Base-by-base conservation (phyloP, 2,329 filamentous ascomycete species). In the Fusarium begoniae region DNA sequence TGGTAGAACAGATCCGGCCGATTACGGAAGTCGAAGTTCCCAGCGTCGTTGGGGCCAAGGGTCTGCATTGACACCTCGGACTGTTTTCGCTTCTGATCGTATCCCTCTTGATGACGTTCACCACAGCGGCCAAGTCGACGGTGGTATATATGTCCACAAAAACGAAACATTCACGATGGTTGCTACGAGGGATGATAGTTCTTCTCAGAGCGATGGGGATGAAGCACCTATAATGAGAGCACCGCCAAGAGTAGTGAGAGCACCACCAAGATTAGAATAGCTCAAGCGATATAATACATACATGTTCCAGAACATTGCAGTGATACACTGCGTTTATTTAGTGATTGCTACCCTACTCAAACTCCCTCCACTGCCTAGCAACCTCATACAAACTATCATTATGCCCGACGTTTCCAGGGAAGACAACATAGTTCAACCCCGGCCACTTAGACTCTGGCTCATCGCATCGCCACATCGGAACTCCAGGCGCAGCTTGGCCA, bases 391-490 rank as follows among this genome's bases (percentile, higher is more conserved):
- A 32, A 10, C 66, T 70, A 44, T 70, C 53, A 2, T 60, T 60
- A 10, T 70, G 45, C 1, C 67, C 67, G 11, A 70, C 66, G 9
- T 70, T 70, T 30, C 66, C 67, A 1, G 66, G 67, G 7, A 70
- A 70, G 5, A 70, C 66, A 17, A 70, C 66, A 4, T 70, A 70
- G 26, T 70, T 70, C 5, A 70, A 3, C 0, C 67, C 66, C 1
- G 66, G 59, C 80, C 85, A 87, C 56, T 88, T 86, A 24, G 83
- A 85, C 3, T 85, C 85, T 2, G 81, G 79, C 76, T 90, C 88
- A 56, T 89, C 84, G 64, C 88, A 90, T 54, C 86, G 81, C 89
- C 89, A 91, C 2, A 90, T 81, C 1, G 89, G 88, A 14, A 90
- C 87, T 3, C 88, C 89, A 0, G 87, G 83, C 0, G 88, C 87